Percentiles rank a stretch among this genome's conserved stretches.
Conservation (phyloP, 257 asterid genomes). For the Fraxinus cuspidata region DNA sequence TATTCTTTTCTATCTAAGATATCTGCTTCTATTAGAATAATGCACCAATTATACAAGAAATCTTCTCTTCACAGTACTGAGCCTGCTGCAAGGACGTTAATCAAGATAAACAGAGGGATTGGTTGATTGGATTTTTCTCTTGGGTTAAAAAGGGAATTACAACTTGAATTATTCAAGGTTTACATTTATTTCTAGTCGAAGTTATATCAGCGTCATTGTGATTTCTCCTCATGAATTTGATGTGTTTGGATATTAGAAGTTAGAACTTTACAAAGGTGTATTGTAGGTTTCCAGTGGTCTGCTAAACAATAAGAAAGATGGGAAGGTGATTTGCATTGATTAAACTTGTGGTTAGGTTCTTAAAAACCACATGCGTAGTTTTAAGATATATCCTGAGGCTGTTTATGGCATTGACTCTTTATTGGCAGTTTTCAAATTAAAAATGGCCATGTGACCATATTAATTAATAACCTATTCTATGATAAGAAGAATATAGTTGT, state of each 20-base stretch:
- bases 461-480: neutral
- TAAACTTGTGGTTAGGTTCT: neutral
- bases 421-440: neutral
- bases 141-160: neutral
- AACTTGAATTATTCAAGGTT: neutral
- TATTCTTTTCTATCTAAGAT: neutral
- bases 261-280: neutral
- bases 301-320: neutral
- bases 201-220: neutral
- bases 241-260: neutral
- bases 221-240: neutral
- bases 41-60: neutral
- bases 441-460: neutral
- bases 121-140: neutral
- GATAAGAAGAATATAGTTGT: neutral
- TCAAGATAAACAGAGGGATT: neutral
- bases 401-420: neutral
- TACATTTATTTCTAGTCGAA: neutral
- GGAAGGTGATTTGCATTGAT: neutral
- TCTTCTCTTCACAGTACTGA: slow-evolving; percentile 3
- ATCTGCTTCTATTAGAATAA: neutral
- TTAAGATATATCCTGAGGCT: neutral
- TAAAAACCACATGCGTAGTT: neutral
- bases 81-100: neutral
- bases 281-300: neutral